Conservation (phyloP, 371 early-diverging fungal species). For the Rhizopus microsporus region DNA sequence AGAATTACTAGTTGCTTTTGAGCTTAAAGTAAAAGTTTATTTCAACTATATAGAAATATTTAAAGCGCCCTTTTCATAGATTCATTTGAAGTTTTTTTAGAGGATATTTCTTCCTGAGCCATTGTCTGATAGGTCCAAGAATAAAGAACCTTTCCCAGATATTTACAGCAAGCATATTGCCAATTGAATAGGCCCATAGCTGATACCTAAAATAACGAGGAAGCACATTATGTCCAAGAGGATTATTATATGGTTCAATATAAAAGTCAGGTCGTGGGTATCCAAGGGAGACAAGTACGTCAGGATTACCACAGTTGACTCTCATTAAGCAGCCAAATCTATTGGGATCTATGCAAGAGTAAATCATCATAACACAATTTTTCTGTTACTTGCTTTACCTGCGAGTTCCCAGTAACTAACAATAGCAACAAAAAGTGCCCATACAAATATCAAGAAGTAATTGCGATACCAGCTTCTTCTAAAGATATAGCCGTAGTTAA, state of each 20-base stretch:
- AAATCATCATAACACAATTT: not conserved
- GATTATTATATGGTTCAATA: conserved; percentile 63
- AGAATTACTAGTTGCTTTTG: not conserved
- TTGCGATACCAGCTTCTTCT: conserved; percentile 63
- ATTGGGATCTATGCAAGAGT: conserved; percentile 58
- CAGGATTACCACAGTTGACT: conserved; percentile 72
- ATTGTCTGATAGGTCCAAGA: conserved; percentile 39
- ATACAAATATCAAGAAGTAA: conserved; percentile 59
- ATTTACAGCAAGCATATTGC: conserved; percentile 33
- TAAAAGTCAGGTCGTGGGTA: conserved; percentile 50
- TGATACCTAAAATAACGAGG: conserved; percentile 61
- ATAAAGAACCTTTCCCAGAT: conserved; percentile 42
- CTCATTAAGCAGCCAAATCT: conserved; percentile 67
- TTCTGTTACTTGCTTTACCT: conserved; percentile 26
- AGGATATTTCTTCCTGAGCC: conserved; percentile 21
- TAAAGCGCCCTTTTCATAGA: not conserved
- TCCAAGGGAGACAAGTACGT: conserved; percentile 48
- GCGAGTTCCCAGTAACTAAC: conserved; percentile 66
- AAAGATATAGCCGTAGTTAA: conserved; percentile 69
- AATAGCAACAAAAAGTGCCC: conserved; percentile 52
- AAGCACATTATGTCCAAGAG: conserved; percentile 70
- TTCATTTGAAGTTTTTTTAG: conserved; percentile 17
- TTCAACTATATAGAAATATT: no score
- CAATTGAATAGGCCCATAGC: conserved; percentile 51
- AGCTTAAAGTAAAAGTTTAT: not conserved